Conservation (phyloP, 164 flowering plant genomes). For the Stephania cephalantha region DNA sequence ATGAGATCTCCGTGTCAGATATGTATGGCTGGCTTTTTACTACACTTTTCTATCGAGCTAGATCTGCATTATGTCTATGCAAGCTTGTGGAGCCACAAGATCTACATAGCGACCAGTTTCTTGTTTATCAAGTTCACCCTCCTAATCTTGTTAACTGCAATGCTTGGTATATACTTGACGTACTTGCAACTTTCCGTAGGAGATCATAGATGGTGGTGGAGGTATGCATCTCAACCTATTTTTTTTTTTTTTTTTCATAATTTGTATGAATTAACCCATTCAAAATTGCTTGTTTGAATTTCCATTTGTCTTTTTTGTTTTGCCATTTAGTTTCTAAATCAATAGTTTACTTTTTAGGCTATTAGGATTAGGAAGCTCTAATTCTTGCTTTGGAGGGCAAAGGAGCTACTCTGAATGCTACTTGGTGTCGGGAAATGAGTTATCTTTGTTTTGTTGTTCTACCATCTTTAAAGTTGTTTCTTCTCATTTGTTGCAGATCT, state of each 20-base stretch:
- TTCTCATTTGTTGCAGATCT: constrained; percentile 49
- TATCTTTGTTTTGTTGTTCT: no score
- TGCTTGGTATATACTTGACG: constrained; percentile 58
- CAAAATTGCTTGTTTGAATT: background rate
- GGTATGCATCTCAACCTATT: constrained; percentile 35
- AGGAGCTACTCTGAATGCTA: no score
- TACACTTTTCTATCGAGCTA: constrained; percentile 55
- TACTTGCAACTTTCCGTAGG: constrained; percentile 72
- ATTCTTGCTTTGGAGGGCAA: no score
- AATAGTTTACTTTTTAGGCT: background rate
- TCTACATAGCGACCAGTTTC: constrained; percentile 38
- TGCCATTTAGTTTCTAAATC: background rate
- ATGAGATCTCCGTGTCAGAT: constrained; percentile 54
- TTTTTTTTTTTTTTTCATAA: no score
- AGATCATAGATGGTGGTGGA: constrained; percentile 94
- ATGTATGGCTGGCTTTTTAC: constrained; percentile 61
- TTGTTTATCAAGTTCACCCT: constrained; percentile 48
- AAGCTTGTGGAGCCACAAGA: constrained; percentile 76
- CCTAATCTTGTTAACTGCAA: constrained; percentile 46
- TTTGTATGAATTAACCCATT: background rate
- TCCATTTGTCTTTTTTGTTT: background rate
- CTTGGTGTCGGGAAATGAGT: no score
- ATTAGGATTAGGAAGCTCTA: background rate
- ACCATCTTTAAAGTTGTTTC: background rate
- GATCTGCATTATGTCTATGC: constrained; percentile 61